Base-by-base conservation (phyloP, 441 rosid species). In the Syzygium syzygioides region DNA sequence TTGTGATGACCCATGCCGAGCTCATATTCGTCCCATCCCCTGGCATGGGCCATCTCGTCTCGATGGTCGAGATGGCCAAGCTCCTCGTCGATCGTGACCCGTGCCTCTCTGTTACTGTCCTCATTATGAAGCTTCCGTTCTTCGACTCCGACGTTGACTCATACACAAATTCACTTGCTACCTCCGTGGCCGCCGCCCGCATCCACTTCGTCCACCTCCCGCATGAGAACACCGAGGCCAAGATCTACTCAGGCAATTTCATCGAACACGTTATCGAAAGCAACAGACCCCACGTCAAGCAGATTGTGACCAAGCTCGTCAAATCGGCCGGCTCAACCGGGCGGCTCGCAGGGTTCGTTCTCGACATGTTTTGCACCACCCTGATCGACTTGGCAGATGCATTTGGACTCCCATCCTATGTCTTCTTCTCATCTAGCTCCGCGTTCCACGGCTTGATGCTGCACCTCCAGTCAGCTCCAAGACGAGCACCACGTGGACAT, bases 321-420 rank as follows among this genome's bases (percentile, higher is more conserved):
- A 6, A 34, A 0, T 23, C 86, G 2, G 86, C 92, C 8, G 86
- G 68, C 57, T 84, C 93, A 3, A 55, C 85, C 57, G 15, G 86
- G 55, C 76, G 26, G 32, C 87, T 93, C 9, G 88, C 37, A 0
- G 93, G 91, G 20, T 55, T 92, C 5, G 85, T 93, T n/a, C 41
- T 93, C 5, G 93, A 92, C 87, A 52, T 93, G 87, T 93, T 93
- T 41, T 88, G 90, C 32, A 87, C 89, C 1, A 10, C 86, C 20
- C 87, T 93, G 92, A 92, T 93, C 5, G 93, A 93, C 23, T 79
- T 92, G 25, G 93, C 90, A 6, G 30, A 85, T 11, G 93, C 90
- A 6, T 52, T 92, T 20, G 80, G 87, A 9, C 87, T 91, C 41
- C 90, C 91, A 1, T 87, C 59, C 84, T 91, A 91, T 41, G 15